Conservation (phyloP, 768 basidiomycete species). For the Flagelloscypha sp. region DNA sequence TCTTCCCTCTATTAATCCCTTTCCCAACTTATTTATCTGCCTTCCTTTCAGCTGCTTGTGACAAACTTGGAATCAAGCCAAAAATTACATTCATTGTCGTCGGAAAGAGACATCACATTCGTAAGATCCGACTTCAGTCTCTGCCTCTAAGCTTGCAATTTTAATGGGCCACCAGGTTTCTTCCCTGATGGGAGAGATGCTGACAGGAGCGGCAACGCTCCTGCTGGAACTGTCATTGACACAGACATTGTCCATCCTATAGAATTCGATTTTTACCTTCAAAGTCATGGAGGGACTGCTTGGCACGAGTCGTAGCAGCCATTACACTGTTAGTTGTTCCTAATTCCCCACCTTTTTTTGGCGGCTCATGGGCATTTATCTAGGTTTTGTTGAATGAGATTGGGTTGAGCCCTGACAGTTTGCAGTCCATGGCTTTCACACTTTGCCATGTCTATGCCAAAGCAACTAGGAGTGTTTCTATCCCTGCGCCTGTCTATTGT, state of each 20-base stretch:
- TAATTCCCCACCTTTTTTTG: not conserved
- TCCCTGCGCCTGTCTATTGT: constrained; percentile 84
- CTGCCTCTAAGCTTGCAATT: not conserved
- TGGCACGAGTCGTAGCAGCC: constrained; percentile 54
- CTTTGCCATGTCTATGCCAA: constrained; percentile 78
- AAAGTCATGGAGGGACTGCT: constrained; percentile 70
- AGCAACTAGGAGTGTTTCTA: constrained; percentile 76
- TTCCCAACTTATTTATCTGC: constrained; percentile 2
- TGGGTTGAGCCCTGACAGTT: constrained; percentile 44
- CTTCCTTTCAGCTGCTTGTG: constrained; percentile 29
- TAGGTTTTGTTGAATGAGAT: constrained; percentile 38
- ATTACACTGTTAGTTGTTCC: constrained; percentile 34
- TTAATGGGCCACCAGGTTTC: constrained; percentile 21
- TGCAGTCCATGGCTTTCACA: constrained; percentile 64
- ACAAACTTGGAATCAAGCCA: constrained; percentile 28
- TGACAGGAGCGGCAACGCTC: constrained; percentile 66
- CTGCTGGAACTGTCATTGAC: constrained; percentile 75
- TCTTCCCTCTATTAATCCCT: not conserved
- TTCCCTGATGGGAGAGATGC: constrained; percentile 43
- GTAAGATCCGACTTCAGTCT: constrained; percentile 4
- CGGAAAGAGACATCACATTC: constrained; percentile 43
- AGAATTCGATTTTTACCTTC: constrained; percentile 73
- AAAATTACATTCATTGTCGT: constrained; percentile 52
- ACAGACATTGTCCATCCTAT: constrained; percentile 58
- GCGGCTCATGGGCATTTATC: not conserved